phyloP scores from a whole-genome alignment of 176 grass and related monocot species.

The Aegilops bicornis region DNA sequence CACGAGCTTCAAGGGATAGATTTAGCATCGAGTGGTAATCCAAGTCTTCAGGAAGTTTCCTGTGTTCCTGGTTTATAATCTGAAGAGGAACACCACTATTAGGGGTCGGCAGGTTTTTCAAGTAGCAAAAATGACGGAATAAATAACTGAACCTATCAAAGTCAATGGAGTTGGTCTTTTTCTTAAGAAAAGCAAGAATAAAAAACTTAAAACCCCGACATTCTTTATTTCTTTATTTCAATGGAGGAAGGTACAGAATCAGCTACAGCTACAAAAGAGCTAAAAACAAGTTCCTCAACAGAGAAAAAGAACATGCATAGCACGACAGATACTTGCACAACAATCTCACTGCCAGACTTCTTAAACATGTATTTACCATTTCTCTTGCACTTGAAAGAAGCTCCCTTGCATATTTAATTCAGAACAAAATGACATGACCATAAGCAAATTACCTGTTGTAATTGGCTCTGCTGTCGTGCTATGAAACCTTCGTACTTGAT shows the following conservation, averaged over 20 bases:
- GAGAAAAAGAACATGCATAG: neutral
- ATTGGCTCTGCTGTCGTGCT: constrained; percentile 70
- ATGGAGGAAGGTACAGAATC: neutral
- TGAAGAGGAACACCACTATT: constrained; percentile 15
- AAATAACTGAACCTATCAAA: constrained; percentile 22
- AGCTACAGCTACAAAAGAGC: neutral
- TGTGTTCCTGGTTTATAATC: constrained; percentile 98
- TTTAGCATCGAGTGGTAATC: constrained; percentile 92
- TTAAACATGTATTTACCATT: neutral
- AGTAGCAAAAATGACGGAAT: neutral
- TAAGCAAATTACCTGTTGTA: constrained; percentile 76
- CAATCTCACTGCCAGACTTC: neutral
- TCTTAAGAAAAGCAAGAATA: neutral
- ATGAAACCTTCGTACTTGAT: constrained; percentile 95
- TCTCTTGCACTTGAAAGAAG: constrained; percentile 10
- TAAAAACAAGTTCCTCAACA: constrained; percentile 19
- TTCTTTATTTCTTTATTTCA: constrained; percentile 2
- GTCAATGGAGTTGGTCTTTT: constrained; percentile 2
- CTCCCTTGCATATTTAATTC: neutral
- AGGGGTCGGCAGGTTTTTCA: neutral
- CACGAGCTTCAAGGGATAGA: constrained; percentile 87
- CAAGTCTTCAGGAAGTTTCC: constrained; percentile 79
- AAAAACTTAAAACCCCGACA: neutral
- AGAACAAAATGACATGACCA: neutral
- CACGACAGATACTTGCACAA: neutral